Conservation (phyloP, 345 rosid species). For the Punica granatum region DNA sequence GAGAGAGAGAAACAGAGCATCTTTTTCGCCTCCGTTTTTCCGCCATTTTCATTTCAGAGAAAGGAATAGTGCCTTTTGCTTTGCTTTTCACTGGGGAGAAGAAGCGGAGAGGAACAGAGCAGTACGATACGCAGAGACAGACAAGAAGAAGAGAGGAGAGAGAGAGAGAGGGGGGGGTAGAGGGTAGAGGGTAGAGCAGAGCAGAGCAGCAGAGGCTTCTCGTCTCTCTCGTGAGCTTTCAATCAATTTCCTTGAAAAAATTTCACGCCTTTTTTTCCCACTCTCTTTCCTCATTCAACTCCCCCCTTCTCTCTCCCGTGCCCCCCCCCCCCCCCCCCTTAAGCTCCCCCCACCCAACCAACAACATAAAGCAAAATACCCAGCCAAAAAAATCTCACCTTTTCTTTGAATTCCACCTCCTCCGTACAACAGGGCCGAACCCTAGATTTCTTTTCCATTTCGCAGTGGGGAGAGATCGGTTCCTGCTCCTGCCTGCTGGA, state of each 20-base stretch:
- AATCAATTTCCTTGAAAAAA: background rate
- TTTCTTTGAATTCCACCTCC: conserved; percentile 2
- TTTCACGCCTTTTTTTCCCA: conserved; percentile 4
- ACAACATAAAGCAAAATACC: background rate
- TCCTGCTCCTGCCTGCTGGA: background rate
- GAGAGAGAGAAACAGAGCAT: conserved; percentile 4
- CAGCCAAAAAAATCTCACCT: conserved; percentile 7
- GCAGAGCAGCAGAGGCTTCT: conserved; percentile 11
- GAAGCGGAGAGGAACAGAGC: background rate
- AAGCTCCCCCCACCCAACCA: conserved; percentile 6
- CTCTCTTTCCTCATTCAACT: conserved; percentile 37
- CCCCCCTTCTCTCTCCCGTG: conserved; percentile 26
- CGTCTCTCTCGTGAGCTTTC: conserved; percentile 18
- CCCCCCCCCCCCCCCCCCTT: conserved; percentile 12
- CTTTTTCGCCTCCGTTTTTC: conserved; percentile 8
- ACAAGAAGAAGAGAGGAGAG: background rate
- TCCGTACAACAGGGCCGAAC: background rate
- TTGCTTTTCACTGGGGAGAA: background rate
- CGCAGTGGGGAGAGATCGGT: background rate
- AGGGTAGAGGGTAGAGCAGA: background rate
- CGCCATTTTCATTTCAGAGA: conserved; percentile 24
- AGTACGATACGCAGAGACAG: conserved; percentile 3
- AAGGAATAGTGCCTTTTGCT: conserved; percentile 12
- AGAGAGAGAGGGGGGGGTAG: conserved; percentile 6
- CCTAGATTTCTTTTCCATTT: background rate